Conservation (phyloP, 2,329 filamentous ascomycete species). For the Epichloe elymi region DNA sequence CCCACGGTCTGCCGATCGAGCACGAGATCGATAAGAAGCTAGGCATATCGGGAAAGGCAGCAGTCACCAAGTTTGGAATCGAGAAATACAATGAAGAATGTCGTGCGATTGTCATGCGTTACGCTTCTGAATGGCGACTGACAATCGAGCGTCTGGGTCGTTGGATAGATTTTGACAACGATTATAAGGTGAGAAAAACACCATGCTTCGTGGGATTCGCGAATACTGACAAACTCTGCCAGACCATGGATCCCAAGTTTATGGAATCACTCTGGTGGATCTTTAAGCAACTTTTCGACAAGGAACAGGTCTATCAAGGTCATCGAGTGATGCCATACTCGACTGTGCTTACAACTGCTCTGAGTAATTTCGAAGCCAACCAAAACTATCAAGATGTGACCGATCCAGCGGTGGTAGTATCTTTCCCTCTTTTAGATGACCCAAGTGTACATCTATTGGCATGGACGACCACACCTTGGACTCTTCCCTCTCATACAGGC, state of each 20-base stretch:
- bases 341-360: slow-evolving; percentile 73
- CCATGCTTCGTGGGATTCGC: not conserved
- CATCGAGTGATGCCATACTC: slow-evolving; percentile 93
- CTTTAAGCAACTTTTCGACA: slow-evolving; percentile 85
- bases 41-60: slow-evolving; percentile 75
- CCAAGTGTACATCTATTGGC: slow-evolving; percentile 64
- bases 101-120: slow-evolving; percentile 85
- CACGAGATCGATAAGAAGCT: slow-evolving; percentile 97
- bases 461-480: slow-evolving; percentile 86
- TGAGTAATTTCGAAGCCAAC: slow-evolving; percentile 87
- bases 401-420: slow-evolving; percentile 79
- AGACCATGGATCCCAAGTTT: slow-evolving; percentile 89
- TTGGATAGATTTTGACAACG: slow-evolving; percentile 97
- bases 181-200: slow-evolving; percentile 59
- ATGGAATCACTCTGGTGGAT: slow-evolving; percentile 98
- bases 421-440: slow-evolving; percentile 71
- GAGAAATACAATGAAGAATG: slow-evolving; percentile 87
- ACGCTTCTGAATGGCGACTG: slow-evolving; percentile 70
- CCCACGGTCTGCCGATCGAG: slow-evolving; percentile 88
- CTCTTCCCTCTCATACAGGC: slow-evolving; percentile 66
- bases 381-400: slow-evolving; percentile 92
- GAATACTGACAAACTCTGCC: not conserved
- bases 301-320: slow-evolving; percentile 78
- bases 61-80: slow-evolving; percentile 75
- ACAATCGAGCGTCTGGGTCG: slow-evolving; percentile 81